These are phyloP conservation scores for Penicillium brevicompactum DNA, from an alignment of 2,329 filamentous ascomycete species.

Conservation along the genomic window DNA sequence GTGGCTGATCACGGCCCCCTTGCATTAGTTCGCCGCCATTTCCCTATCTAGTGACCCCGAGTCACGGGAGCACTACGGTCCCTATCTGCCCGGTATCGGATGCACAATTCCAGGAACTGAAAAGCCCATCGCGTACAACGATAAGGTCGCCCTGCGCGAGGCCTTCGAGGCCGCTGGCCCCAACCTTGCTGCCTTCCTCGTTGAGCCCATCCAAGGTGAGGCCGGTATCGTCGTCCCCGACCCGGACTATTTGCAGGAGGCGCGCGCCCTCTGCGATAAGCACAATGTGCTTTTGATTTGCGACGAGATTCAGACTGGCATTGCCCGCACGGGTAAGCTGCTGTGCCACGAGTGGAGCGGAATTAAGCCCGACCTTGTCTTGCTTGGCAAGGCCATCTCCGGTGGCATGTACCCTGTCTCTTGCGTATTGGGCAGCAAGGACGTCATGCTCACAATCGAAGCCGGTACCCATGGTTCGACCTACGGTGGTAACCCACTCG, in stretches of 20 bases:
- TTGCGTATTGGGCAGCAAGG: conserved; percentile 81
- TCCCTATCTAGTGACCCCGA: conserved; percentile 95
- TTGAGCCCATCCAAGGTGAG: conserved; percentile 97
- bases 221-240: conserved; percentile 95
- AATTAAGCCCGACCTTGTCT: conserved; percentile 92
- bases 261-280: conserved; percentile 85
- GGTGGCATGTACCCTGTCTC: conserved; percentile 99
- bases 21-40: conserved; percentile 79
- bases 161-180: conserved; percentile 78
- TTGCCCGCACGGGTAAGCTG: conserved; percentile 90
- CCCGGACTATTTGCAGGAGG: conserved; percentile 79
- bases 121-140: conserved; percentile 82
- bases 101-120: conserved; percentile 74
- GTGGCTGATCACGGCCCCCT: conserved; percentile 9
- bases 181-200: conserved; percentile 87
- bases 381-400: conserved; percentile 95
- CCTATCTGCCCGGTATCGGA: conserved; percentile 87
- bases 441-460: conserved; percentile 94
- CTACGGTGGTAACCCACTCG: conserved; percentile 96
- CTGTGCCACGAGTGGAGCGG: conserved; percentile 92
- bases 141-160: conserved; percentile 75
- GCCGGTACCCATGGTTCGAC: conserved; percentile 96
- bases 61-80: conserved; percentile 94
- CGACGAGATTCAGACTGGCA: conserved; percentile 98
- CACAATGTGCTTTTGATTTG: conserved; percentile 95